Evolutionary conservation across 1,284 basidiomycete genomes (phyloP).

Genomic region (Leccinum griseonigrum): DNA sequence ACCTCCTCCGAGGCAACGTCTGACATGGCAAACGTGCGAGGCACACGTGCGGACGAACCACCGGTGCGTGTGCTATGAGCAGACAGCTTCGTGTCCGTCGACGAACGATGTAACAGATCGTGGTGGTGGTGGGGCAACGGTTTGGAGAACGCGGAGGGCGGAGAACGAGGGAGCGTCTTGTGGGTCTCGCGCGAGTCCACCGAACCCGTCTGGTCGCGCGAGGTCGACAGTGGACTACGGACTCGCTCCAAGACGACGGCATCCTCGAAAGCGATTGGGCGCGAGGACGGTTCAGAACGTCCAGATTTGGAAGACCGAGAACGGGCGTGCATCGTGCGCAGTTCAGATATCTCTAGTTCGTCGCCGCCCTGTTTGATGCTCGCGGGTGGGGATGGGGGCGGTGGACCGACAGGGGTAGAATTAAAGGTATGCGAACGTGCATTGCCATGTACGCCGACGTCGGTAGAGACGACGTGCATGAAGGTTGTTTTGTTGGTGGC

Average conservation of each 20-base stretch:
- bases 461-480: conserved; percentile 33
- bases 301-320: conserved; percentile 17
- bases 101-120: conserved; percentile 37
- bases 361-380: conserved; percentile 44
- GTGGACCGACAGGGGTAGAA: conserved; percentile 46
- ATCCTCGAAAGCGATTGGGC: conserved; percentile 29
- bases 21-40: conserved; percentile 10
- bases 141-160: conserved; percentile 22
- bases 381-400: conserved; percentile 66
- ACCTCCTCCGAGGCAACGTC: conserved; percentile 18
- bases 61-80: conserved; percentile 27
- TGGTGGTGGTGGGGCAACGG: conserved; percentile 11
- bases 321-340: conserved; percentile 9
- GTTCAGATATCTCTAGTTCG: conserved; percentile 8
- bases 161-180: conserved; percentile 24
- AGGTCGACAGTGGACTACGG: background rate
- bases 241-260: background rate
- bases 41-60: conserved; percentile 21
- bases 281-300: conserved; percentile 6
- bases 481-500: conserved; percentile 21
- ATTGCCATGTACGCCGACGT: conserved; percentile 17
- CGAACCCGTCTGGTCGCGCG: conserved; percentile 29
- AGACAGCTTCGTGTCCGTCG: conserved; percentile 49
- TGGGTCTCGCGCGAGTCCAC: conserved; percentile 24
- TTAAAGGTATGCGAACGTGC: background rate